Conservation (phyloP, 257 asterid genomes). For the Primulina eburnea region DNA sequence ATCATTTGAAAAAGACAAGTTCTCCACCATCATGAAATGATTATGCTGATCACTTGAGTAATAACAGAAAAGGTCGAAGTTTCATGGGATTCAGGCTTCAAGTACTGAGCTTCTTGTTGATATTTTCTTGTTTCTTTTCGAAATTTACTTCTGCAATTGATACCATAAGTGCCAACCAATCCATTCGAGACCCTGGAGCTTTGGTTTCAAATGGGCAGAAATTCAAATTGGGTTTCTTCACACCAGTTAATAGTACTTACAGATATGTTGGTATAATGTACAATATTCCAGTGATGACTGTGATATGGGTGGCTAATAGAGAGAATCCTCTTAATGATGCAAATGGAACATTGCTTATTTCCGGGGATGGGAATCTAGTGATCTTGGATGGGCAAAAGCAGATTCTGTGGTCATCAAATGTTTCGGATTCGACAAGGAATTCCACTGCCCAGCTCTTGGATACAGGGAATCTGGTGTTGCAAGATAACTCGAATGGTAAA, state of each 20-base stretch:
- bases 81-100: conserved; percentile 10
- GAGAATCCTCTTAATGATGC: conserved; percentile 35
- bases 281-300: conserved; percentile 22
- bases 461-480: conserved; percentile 39
- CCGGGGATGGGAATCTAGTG: conserved; percentile 39
- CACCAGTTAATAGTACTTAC: conserved; percentile 28
- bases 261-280: conserved; percentile 55
- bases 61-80: neutral
- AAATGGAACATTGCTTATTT: conserved; percentile 24
- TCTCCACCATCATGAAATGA: neutral
- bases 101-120: neutral
- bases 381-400: conserved; percentile 35
- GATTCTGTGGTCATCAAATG: conserved; percentile 38
- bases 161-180: conserved; percentile 25
- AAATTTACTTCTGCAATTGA: conserved; percentile 22
- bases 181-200: conserved; percentile 31
- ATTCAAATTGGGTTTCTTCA: conserved; percentile 50
- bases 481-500: neutral
- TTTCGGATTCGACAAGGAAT: conserved; percentile 11
- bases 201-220: conserved; percentile 32
- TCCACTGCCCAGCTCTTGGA: conserved; percentile 35
- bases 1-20: neutral
- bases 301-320: conserved; percentile 62
- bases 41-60: neutral
- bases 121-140: conserved; percentile 14